These are phyloP conservation scores for Saraca asoca DNA, from an alignment of 331 rosid genomes.

Conservation along the genomic window DNA sequence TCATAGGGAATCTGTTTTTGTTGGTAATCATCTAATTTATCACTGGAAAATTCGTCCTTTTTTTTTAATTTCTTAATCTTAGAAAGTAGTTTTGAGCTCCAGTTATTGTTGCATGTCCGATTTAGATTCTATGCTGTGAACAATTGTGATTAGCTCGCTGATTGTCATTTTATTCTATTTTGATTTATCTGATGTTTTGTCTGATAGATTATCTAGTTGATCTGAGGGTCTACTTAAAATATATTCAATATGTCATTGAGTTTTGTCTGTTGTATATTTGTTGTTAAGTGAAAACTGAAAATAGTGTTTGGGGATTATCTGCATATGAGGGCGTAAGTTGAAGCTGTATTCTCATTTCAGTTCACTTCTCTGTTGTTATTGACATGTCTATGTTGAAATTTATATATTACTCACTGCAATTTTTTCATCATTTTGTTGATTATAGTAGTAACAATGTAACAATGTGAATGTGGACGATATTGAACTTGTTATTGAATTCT, in stretches of 20 bases:
- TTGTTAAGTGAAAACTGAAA: too few species aligned
- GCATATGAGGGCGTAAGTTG: not conserved
- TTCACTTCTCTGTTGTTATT: conserved; percentile 3
- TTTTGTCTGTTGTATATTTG: conserved; percentile 11
- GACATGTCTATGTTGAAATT: conserved; percentile 11
- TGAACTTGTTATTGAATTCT: conserved; percentile 18
- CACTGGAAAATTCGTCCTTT: not conserved
- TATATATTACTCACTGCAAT: conserved; percentile 8
- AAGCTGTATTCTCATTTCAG: conserved; percentile 30
- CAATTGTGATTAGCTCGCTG: conserved; percentile 37
- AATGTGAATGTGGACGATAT: conserved; percentile 23
- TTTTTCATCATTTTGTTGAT: not conserved
- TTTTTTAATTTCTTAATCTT: not conserved
- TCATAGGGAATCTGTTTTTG: conserved; percentile 1
- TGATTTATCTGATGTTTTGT: conserved; percentile 8
- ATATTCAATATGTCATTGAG: conserved; percentile 21
- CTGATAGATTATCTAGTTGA: conserved; percentile 40
- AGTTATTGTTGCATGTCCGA: conserved; percentile 25
- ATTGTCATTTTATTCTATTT: conserved; percentile 23
- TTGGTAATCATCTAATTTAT: not conserved
- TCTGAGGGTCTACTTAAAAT: conserved; percentile 18
- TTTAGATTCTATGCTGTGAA: conserved; percentile 38
- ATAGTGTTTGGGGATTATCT: conserved; percentile 10
- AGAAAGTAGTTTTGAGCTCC: not conserved
- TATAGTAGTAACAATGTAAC: conserved; percentile 7